Base-by-base conservation (phyloP, 257 asterid species). In the Salvia rosmarinus region DNA sequence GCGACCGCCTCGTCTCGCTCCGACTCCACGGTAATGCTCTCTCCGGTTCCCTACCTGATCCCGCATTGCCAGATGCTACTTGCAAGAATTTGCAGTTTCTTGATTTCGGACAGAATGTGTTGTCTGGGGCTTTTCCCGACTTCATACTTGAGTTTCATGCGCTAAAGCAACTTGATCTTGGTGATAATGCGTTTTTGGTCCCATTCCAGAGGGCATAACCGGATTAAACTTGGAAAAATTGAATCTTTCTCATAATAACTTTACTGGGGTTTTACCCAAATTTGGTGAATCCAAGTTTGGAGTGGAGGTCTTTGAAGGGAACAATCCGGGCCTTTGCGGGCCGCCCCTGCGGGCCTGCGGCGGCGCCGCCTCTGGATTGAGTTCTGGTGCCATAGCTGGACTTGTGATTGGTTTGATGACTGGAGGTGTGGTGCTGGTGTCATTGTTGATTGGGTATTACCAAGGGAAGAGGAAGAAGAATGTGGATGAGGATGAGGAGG, bases 171-270 rank as follows among this genome's bases (percentile, higher is more conserved):
- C 96, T 95, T 66, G 99, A 95, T 86, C 85, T 95, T 50, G 84
- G 92, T 35, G 72, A 74, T 9, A 95, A 95, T 74, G 28, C 58
- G 77, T 67, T 88, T 14, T 84, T 54, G 99, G 99, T 39, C 63
- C 56, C 20, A 83, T 95, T 28, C 98, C 98, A 5, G 83, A 49
- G n/a, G 64, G 81, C 28, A 42, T 95, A 47, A 63, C 83, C 14
- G 88, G 79, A 51, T 50, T 95, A 6, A 83, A 64, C 35, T 74
- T 95, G 42, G 92, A 91, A 72, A 95, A 81, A 74, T 56, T 95
- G 89, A 89, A 95, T 85, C 97, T 95, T 64, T 95, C 99, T 8
- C 85, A 87, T 57, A 95, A 95, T 78, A 95, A 91, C 79, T 91
- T 95, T 66, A 91, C 84, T 75, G 99, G 99, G 81, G 78, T 82